These are phyloP conservation scores for Citrullus mucosospermus DNA, from an alignment of 306 rosid genomes.

Conservation along the genomic window DNA sequence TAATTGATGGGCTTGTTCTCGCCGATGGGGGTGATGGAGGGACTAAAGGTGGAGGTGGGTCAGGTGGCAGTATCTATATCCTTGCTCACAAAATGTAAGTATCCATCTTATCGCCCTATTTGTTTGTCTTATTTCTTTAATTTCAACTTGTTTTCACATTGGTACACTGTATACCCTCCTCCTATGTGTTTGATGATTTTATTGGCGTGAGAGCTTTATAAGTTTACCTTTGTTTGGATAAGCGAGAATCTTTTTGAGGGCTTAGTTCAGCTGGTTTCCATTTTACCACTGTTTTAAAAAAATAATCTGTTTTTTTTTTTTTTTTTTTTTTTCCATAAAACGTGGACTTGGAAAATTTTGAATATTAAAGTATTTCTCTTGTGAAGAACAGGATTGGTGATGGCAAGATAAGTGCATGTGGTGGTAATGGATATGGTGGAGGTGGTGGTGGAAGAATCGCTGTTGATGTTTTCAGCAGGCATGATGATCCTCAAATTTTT, in stretches of 20 bases:
- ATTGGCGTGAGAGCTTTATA: background rate
- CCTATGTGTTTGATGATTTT: background rate
- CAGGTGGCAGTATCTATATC: slow-evolving; percentile 95
- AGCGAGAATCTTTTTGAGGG: background rate
- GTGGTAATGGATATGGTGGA: slow-evolving; percentile 48
- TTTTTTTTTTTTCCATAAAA: background rate
- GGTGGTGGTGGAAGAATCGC: slow-evolving; percentile 64
- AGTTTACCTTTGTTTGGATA: background rate
- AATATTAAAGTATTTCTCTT: slow-evolving; percentile 5
- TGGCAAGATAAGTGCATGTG: slow-evolving; percentile 54
- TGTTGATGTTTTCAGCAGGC: slow-evolving; percentile 54
- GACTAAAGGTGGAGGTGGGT: slow-evolving; percentile 86
- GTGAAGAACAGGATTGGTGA: slow-evolving; percentile 43
- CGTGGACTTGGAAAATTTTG: background rate
- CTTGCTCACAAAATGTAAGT: slow-evolving; percentile 72
- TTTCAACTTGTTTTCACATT: background rate
- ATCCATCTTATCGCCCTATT: background rate
- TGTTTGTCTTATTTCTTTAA: slow-evolving; percentile 3
- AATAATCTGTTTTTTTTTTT: background rate
- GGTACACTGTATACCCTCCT: background rate
- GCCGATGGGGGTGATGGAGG: slow-evolving; percentile 92
- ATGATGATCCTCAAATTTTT: slow-evolving; percentile 36
- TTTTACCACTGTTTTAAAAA: background rate
- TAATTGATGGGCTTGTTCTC: slow-evolving; percentile 61
- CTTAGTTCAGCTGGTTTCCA: background rate